phyloP scores from a whole-genome alignment of 805 yeast genomes.

The Candida nitratophila region DNA sequence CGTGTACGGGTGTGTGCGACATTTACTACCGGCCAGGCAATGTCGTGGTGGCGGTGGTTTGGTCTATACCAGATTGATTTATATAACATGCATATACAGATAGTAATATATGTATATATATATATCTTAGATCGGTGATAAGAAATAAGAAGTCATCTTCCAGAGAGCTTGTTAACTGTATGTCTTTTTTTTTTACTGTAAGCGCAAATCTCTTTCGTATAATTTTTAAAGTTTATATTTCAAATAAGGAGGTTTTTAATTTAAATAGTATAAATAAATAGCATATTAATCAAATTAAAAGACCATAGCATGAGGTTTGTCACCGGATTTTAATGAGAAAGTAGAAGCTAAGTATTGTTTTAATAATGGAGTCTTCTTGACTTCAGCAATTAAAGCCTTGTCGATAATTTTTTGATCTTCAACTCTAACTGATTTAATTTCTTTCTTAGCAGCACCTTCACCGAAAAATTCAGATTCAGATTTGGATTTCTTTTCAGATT shows the following conservation, averaged over 20 bases:
- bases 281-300: slow-evolving; percentile 49
- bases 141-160: too few species aligned
- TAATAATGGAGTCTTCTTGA: slow-evolving; percentile 95
- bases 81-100: too few species aligned
- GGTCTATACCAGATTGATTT: too few species aligned
- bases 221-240: neutral
- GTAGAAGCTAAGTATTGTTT: slow-evolving; percentile 93
- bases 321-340: slow-evolving; percentile 97
- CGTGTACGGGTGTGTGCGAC: neutral
- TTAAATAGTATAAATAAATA: neutral
- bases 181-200: too few species aligned
- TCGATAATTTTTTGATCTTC: slow-evolving; percentile 96
- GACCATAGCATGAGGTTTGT: slow-evolving; percentile 96
- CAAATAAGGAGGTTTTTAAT: neutral
- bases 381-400: slow-evolving; percentile 84
- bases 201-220: too few species aligned
- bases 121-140: too few species aligned
- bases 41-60: too few species aligned
- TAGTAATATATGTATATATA: too few species aligned
- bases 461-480: slow-evolving; percentile 90
- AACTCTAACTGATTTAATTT: slow-evolving; percentile 86
- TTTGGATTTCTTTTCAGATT: slow-evolving; percentile 72
- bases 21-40: too few species aligned
- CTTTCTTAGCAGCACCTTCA: slow-evolving; percentile 71
- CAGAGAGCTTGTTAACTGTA: too few species aligned